Evolutionary conservation across 257 asterid genomes (phyloP), one percentile per base, ranked within the genome.

Genomic region (Rubia yunnanensis): DNA sequence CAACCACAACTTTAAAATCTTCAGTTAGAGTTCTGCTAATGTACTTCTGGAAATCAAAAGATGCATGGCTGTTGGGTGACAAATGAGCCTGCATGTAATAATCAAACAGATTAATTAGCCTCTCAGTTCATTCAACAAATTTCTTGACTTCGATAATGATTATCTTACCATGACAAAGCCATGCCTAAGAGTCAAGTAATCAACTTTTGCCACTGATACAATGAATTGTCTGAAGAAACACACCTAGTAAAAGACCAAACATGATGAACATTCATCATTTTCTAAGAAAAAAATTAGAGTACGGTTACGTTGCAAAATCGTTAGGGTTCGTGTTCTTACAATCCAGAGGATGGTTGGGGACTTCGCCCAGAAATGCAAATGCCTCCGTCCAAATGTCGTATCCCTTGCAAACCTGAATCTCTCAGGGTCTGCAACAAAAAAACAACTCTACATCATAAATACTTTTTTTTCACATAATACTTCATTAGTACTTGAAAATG

Each of bases 1-100:
- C 92, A 20, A 87, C 96, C 0, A 92, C 96, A 8, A 89, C 95
- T 80, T 84, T 92, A 80, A 92, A 92, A 68, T 92, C 98, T 73
- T 89, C 88, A 63, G 89, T 96, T 5, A 91, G 84, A 31, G 96
- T 85, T 78, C 96, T 75, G 26, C 79, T 84, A 60, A 91, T 91
- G 58, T 91, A 88, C 74, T 83, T 78, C 52, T 85, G 98, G 28
- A 91, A 91, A 77, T 91, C 76, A 23, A 91, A 91, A 36, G 64
- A 74, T 14, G 72, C 64, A 39, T 84, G 86, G 76, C 84, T 83
- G 36, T 82, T 86, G 10, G 98, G 95, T 61, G 92, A 88, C 39
- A 92, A 83, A 70, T 92, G 98, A 52, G 96, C 98, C 96, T 92
- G 80, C 14, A n/a, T 7, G 35, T 50, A 50, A n/a, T 8, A 17